phyloP scores from a whole-genome alignment of 305 asterid species.

The Euphrasia arctica region DNA sequence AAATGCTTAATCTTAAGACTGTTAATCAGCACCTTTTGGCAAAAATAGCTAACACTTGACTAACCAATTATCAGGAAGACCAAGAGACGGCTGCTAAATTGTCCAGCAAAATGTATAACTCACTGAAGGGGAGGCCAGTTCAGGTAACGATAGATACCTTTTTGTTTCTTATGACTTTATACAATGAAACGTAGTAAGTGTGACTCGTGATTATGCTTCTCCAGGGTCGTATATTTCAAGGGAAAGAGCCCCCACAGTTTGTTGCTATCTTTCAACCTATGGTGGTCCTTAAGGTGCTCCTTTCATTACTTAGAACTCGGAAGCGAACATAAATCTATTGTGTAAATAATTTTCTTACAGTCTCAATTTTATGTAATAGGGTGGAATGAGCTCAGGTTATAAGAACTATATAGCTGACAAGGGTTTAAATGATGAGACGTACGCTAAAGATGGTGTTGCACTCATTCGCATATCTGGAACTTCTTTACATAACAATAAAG shows the following conservation, averaged over 20 bases:
- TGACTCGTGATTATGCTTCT: slow-evolving; percentile 28
- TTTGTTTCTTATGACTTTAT: slow-evolving; percentile 18
- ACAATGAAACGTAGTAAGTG: slow-evolving; percentile 13
- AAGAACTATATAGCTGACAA: slow-evolving; percentile 72
- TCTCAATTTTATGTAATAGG: slow-evolving; percentile 39
- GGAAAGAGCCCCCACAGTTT: slow-evolving; percentile 86
- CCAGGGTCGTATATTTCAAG: slow-evolving; percentile 74
- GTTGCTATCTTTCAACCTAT: slow-evolving; percentile 78
- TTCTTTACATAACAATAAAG: slow-evolving; percentile 65
- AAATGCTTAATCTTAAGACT: slow-evolving; percentile 20
- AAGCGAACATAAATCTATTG: slow-evolving; percentile 17
- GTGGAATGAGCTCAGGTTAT: slow-evolving; percentile 77
- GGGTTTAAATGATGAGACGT: slow-evolving; percentile 84
- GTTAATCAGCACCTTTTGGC: slow-evolving; percentile 8
- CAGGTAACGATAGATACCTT: slow-evolving; percentile 42
- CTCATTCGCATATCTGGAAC: slow-evolving; percentile 73
- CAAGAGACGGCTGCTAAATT: slow-evolving; percentile 50
- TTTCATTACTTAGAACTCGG: slow-evolving; percentile 23
- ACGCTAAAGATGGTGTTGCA: slow-evolving; percentile 64
- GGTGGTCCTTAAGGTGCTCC: slow-evolving; percentile 74
- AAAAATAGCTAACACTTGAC: slow-evolving; percentile 20
- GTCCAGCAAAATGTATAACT: slow-evolving; percentile 59
- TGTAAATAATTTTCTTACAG: slow-evolving; percentile 15
- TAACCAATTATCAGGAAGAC: slow-evolving; percentile 54
- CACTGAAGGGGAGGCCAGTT: slow-evolving; percentile 79